A percentile compares a stretch with the other conserved stretches of the same genome.
These are phyloP conservation scores for Schizothecium vesticola DNA, from an alignment of 495 filamentous ascomycete genomes.

Conservation along the genomic window DNA sequence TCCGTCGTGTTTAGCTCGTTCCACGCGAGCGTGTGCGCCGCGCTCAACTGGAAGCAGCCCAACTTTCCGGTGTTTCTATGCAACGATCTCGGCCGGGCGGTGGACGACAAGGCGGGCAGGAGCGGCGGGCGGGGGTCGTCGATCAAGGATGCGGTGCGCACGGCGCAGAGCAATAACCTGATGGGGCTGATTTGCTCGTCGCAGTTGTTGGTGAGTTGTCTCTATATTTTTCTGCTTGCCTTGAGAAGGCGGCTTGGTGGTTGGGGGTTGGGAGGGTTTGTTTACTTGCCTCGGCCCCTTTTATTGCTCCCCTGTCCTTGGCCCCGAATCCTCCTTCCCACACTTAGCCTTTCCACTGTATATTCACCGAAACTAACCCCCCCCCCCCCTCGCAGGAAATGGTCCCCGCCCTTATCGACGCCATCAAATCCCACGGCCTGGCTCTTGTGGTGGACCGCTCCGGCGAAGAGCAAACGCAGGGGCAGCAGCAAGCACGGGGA, in stretches of 20 bases:
- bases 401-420: constrained; percentile 84
- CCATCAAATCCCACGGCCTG: constrained; percentile 88
- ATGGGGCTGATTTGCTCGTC: constrained; percentile 94
- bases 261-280: constrained; percentile 29
- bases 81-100: constrained; percentile 70
- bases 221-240: not conserved
- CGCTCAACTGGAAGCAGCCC: constrained; percentile 97
- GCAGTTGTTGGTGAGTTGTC: constrained; percentile 65
- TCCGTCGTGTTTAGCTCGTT: constrained; percentile 90
- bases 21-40: constrained; percentile 82
- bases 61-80: constrained; percentile 95
- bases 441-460: constrained; percentile 90
- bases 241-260: too few species aligned
- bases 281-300: not conserved
- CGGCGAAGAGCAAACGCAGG: constrained; percentile 27
- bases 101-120: constrained; percentile 22
- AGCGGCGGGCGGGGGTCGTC: constrained; percentile 69
- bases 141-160: constrained; percentile 89
- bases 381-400: constrained; percentile 56
- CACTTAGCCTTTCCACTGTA: too few species aligned
- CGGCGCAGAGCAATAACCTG: constrained; percentile 93
- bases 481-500: not conserved
- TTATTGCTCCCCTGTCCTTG: not conserved
- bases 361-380: not conserved
- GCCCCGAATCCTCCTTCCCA: not conserved